A percentile compares a stretch with the other conserved stretches of the same genome.
Conservation (phyloP, 129 eudicot species). For the Flaveria robusta region DNA sequence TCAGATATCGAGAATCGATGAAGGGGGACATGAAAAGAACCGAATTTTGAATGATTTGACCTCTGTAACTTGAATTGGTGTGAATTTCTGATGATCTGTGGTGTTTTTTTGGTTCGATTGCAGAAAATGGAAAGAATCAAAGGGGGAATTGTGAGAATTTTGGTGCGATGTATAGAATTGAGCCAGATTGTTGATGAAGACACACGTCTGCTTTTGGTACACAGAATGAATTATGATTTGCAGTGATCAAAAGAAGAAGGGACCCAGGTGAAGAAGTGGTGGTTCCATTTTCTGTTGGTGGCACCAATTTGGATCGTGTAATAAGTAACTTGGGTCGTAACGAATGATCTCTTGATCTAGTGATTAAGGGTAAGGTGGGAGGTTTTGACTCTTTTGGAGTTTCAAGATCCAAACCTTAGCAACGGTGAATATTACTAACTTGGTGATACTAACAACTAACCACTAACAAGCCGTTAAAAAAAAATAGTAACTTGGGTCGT, state of each 20-base stretch:
- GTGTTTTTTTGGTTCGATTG: neutral
- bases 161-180: neutral
- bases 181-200: neutral
- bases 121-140: neutral
- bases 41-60: conserved; percentile 9
- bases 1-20: neutral
- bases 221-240: conserved; percentile 8
- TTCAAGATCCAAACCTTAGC: too few species aligned
- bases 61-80: neutral
- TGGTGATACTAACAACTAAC: too few species aligned
- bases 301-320: too few species aligned
- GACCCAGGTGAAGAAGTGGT: conserved; percentile 14
- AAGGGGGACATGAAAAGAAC: conserved; percentile 17
- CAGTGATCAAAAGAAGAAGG: conserved; percentile 25
- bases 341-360: too few species aligned
- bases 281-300: neutral
- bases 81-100: neutral
- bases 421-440: too few species aligned
- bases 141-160: neutral
- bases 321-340: too few species aligned
- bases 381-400: too few species aligned
- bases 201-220: conserved; percentile 25
- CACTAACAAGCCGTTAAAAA: too few species aligned
- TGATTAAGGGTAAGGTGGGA: too few species aligned
- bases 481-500: too few species aligned